These are phyloP conservation scores for Tetrahymena borealis DNA, from an alignment of 73 alveolate genomes.

Conservation along the genomic window DNA sequence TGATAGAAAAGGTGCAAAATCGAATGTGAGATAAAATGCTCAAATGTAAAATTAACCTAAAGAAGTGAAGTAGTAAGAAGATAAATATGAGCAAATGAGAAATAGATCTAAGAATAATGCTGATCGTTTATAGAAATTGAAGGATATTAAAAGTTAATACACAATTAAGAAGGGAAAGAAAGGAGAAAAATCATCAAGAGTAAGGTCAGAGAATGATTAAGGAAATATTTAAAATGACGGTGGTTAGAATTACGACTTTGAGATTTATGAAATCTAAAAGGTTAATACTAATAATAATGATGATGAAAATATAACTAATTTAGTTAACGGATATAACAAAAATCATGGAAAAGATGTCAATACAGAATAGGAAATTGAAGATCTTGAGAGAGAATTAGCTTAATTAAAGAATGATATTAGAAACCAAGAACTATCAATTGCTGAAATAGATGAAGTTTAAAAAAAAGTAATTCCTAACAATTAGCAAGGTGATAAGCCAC, in stretches of 20 bases:
- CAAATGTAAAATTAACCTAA: neutral
- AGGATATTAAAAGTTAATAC: neutral
- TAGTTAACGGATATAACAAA: neutral
- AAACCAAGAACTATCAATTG: neutral
- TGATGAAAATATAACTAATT: neutral
- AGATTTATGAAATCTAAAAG: neutral
- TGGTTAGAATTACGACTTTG: neutral
- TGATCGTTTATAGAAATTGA: neutral
- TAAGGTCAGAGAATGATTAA: neutral
- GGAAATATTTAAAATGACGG: neutral
- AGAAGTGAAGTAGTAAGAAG: neutral
- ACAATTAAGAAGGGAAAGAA: neutral
- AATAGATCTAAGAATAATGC: neutral
- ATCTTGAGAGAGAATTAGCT: neutral
- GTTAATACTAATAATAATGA: neutral
- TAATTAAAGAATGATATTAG: neutral
- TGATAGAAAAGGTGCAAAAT: neutral
- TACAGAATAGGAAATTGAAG: neutral
- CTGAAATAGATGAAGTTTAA: neutral
- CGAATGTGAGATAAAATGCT: neutral
- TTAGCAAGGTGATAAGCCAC: neutral
- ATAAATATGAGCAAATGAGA: neutral
- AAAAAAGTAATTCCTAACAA: neutral
- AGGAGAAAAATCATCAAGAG: neutral
- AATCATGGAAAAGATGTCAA: neutral